Conservation (phyloP, 2,329 filamentous ascomycete species). For the Aureobasidium leucospermi region DNA sequence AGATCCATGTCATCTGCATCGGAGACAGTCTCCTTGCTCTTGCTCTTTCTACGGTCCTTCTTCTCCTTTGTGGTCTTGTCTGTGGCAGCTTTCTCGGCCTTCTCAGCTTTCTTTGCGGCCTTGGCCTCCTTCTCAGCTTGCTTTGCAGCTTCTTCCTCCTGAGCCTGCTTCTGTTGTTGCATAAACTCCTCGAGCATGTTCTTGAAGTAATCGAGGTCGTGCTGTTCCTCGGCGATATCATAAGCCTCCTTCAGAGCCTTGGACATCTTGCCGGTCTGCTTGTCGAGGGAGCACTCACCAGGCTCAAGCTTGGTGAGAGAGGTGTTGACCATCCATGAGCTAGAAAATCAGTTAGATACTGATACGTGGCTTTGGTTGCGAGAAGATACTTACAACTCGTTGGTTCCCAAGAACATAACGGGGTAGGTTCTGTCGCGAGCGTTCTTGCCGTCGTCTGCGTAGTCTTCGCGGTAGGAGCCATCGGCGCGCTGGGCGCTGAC, state of each 20-base stretch:
- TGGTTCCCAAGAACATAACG: conserved; percentile 89
- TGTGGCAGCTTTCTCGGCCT: conserved; percentile 28
- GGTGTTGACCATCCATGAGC: conserved; percentile 85
- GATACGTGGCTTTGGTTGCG: neutral
- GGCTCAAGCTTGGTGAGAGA: conserved; percentile 71
- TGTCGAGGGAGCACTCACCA: conserved; percentile 57
- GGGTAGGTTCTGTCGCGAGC: conserved; percentile 79
- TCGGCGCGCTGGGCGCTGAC: conserved; percentile 76
- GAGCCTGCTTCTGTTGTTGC: conserved; percentile 45
- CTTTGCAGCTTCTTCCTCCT: conserved; percentile 35
- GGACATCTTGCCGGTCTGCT: conserved; percentile 66
- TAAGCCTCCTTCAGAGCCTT: conserved; percentile 76
- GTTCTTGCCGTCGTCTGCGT: conserved; percentile 79
- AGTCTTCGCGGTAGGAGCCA: conserved; percentile 81
- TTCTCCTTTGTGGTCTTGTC: conserved; percentile 39
- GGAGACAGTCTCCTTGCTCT: conserved; percentile 22
- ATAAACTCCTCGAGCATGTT: conserved; percentile 58
- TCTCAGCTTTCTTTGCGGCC: conserved; percentile 35
- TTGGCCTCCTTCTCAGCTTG: conserved; percentile 33
- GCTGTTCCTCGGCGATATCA: conserved; percentile 67
- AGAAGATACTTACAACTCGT: conserved; percentile 77
- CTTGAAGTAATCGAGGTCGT: conserved; percentile 79
- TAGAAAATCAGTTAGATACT: conserved; percentile 33
- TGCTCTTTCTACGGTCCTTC: conserved; percentile 41
- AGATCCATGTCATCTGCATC: conserved; percentile 28